Base-by-base conservation (phyloP, 2,329 filamentous ascomycete genomes). In the Clonostachys solani region DNA sequence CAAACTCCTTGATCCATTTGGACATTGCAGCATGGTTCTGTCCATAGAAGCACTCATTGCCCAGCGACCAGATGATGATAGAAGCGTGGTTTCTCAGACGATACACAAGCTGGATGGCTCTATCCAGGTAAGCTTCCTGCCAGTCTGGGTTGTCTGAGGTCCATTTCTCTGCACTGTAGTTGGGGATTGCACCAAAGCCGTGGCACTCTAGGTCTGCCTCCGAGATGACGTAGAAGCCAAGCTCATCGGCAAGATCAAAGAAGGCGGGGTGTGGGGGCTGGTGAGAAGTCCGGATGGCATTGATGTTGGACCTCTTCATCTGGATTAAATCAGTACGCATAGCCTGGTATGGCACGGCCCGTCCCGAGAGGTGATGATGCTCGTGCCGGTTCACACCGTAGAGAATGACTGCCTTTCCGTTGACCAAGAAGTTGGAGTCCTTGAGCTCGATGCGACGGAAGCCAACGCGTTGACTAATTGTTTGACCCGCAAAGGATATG, bases 11-110 rank as follows among this genome's bases (percentile, higher is more conserved):
- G 42, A 75, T 74, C 58, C 77, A 84, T 3, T 82, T 66, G 53
- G 83, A 83, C 86, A 89, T 89, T 35, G 78, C 80, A 42, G 71
- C 72, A 55, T 86, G 82, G 56, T 89, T 89, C 10, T 70, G 67
- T 1, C 86, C 86, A 55, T 86, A 88, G 59, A 87, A 89, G 0
- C 84, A 78, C 58, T 89, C 86, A 55, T 89, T 89, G 0, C 86
- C 86, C 0, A 89, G 68, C 43, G 81, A 85, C 86, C 86, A 89
- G 40, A 87, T 78, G 44, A 89, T 81, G 43, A 89, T 72, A 15
- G 76, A 84, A 0, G 86, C 63, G 53, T 88, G 83, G 49, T 89
- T 85, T 64, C 87, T 86, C 60, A 89, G 84, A 13, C 86, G 73
- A 55, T 83, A 75, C 0, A 89, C 72, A 47, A 89, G 65, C 50